Evolutionary conservation across 768 basidiomycete species (phyloP).

Genomic region (Naematelia encephala): DNA sequence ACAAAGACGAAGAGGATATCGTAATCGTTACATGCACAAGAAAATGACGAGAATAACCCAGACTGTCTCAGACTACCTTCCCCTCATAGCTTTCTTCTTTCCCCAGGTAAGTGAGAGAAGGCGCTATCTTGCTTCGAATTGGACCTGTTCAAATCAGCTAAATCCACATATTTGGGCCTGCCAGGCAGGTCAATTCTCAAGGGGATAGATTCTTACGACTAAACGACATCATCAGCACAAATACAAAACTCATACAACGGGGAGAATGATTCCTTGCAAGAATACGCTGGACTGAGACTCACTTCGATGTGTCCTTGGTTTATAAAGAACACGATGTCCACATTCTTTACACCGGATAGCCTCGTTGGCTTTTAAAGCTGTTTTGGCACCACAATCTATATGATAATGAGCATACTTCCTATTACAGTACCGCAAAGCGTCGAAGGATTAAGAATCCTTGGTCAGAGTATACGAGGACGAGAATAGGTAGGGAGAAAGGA

Average conservation of each 20-base stretch:
- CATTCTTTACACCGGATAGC: conserved; percentile 95
- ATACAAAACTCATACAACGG: background rate
- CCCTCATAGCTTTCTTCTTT: background rate
- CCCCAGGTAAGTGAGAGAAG: background rate
- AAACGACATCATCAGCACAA: background rate
- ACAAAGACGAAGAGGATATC: too few species aligned
- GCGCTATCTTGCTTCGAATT: conserved; percentile 66
- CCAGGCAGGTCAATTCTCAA: background rate
- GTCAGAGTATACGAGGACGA: too few species aligned
- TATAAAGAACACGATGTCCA: conserved; percentile 98
- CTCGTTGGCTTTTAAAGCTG: conserved; percentile 84
- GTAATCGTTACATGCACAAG: background rate
- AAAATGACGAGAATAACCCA: background rate
- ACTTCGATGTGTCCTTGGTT: conserved; percentile 93
- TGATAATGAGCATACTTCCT: conserved; percentile 51
- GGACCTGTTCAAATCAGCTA: conserved; percentile 36
- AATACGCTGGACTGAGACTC: conserved; percentile 41
- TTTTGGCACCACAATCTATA: conserved; percentile 89
- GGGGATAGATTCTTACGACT: background rate
- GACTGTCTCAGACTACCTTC: background rate
- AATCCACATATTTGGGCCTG: background rate
- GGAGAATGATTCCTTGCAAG: background rate
- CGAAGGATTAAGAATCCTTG: too few species aligned
- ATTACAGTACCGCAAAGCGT: too few species aligned
- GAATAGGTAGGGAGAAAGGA: too few species aligned